Conservation (phyloP, 2,329 filamentous ascomycete species). For the Ophiocordyceps camponoti-leonardi region DNA sequence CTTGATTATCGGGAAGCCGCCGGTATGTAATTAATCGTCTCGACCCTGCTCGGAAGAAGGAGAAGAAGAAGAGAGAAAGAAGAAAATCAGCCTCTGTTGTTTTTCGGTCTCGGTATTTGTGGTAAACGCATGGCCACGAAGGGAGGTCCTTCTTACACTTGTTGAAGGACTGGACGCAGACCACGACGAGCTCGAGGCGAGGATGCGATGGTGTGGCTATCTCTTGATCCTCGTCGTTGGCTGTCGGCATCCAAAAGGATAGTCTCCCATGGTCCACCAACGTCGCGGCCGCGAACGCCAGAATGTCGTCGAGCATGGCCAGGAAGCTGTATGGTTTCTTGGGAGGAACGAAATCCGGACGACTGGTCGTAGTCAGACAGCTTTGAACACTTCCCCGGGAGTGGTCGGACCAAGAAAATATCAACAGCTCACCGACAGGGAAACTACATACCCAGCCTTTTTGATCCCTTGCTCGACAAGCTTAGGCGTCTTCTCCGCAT, state of each 20-base stretch:
- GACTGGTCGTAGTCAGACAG: constrained; percentile 13
- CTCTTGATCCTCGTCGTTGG: constrained; percentile 61
- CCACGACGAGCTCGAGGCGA: constrained; percentile 51
- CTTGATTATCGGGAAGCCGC: constrained; percentile 42
- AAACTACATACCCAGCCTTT: constrained; percentile 43
- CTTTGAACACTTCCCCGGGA: neutral
- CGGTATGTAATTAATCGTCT: constrained; percentile 76
- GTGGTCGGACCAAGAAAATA: neutral
- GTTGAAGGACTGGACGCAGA: constrained; percentile 77
- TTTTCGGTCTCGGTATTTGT: neutral
- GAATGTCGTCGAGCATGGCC: constrained; percentile 77
- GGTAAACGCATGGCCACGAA: neutral
- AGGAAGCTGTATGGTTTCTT: constrained; percentile 87
- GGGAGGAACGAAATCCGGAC: constrained; percentile 59
- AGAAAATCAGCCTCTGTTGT: neutral
- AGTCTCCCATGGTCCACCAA: constrained; percentile 66
- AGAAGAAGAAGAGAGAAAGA: neutral
- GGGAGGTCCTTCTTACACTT: constrained; percentile 43
- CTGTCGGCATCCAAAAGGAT: constrained; percentile 95
- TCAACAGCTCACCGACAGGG: neutral
- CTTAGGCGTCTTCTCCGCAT: constrained; percentile 40
- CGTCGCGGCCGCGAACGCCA: constrained; percentile 61
- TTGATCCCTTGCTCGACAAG: constrained; percentile 52
- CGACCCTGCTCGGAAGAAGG: constrained; percentile 46
- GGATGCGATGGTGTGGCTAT: constrained; percentile 64